Conservation (phyloP, 176 grass and related monocot species). For the Melocanna baccifera region DNA sequence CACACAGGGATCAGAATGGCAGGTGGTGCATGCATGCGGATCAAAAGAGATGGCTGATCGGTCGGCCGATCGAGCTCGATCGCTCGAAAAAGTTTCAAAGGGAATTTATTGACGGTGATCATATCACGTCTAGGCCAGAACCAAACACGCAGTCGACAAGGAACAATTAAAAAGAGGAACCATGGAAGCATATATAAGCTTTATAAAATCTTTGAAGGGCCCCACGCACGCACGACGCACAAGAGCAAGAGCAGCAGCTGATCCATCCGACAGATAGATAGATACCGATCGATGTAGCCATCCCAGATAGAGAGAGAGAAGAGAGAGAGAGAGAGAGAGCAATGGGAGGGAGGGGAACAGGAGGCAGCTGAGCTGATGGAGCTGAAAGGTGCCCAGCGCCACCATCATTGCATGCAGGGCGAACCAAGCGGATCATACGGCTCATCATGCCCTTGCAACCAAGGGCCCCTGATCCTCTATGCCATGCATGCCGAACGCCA, state of each 20-base stretch:
- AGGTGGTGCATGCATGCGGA: background rate
- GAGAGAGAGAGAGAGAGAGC: too few species aligned
- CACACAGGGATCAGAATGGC: background rate
- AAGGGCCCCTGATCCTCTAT: background rate
- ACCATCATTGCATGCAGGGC: constrained; percentile 39
- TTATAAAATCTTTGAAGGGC: background rate
- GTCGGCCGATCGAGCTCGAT: background rate
- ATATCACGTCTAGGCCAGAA: too few species aligned
- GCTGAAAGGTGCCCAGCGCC: background rate
- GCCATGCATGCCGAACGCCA: background rate
- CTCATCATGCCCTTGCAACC: constrained; percentile 27
- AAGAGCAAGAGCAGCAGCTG: background rate
- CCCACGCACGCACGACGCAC: background rate
- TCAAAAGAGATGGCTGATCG: background rate
- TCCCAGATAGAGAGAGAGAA: background rate
- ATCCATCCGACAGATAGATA: background rate
- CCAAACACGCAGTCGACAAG: background rate
- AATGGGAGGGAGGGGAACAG: background rate
- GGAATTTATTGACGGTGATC: background rate
- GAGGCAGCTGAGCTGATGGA: background rate
- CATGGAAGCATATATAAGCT: background rate
- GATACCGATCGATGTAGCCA: background rate
- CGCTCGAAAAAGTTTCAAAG: background rate
- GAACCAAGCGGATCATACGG: constrained; percentile 52
- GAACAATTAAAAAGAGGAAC: background rate